Base-by-base conservation (phyloP, 2,329 filamentous ascomycete genomes). In the Dactylellina drechsleri region DNA sequence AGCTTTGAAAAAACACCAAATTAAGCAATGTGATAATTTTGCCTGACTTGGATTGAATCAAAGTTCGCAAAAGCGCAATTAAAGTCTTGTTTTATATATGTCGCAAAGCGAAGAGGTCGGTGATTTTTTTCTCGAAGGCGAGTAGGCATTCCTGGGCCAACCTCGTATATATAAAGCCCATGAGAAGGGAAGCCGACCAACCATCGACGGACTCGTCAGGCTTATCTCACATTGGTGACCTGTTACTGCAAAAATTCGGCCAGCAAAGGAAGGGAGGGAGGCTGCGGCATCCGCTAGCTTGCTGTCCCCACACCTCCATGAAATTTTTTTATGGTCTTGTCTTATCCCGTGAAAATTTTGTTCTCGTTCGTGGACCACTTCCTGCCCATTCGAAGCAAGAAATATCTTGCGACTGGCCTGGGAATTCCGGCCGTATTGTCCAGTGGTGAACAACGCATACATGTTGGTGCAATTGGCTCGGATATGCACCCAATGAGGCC, bases 381-480 rank as follows among this genome's bases (percentile, higher is more conserved):
- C 23, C 41, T 31, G 20, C 47, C 40, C 45, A 15, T 45, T n/a
- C 8, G 13, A 10, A n/a, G 58, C 56, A 47, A 13, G n/a, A 26
- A 23, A 31, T 20, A 50, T 70, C 47, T 53, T 60, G 36, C 45
- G 62, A 67, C 54, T 70, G 66, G 66, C 65, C 65, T 68, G 60
- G 68, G 47, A 62, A 74, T 74, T 73, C 68, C 68, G 68, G 56
- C 31, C 43, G 31, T 36, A 45, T 58, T 64, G 66, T 57, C 16
- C 31, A 36, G 31, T 49, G 70, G 31, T 49, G 70, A 75, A 47
- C 71, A 75, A 75, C 71, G 71, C 71, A 75, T 67, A 68, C 71
- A 75, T 75, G 28, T 59, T 47, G 26, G 40, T 56, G 23, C 71
- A 75, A 75, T 75, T 75, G 71, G 71, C 64, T 75, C 71, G 71